Evolutionary conservation across 2,329 filamentous ascomycete species (phyloP).

Genomic region (Calonectria multiphialidica): DNA sequence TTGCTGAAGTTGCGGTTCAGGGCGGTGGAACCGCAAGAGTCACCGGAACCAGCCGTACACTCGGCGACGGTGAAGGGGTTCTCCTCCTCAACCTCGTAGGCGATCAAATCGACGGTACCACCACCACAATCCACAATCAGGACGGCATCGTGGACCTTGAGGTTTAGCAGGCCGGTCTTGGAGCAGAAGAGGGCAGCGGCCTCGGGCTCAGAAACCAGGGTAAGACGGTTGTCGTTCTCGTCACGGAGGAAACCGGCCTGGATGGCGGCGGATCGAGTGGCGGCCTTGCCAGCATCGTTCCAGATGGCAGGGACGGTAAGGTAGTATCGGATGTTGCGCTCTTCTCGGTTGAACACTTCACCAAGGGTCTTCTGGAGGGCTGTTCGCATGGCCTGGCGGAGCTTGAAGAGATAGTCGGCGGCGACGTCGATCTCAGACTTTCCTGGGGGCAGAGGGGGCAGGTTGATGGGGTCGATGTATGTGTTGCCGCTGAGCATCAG

Average conservation of each 20-base stretch:
- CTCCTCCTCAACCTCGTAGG: constrained; percentile 98
- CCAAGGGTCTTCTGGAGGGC: constrained; percentile 96
- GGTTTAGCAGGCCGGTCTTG: constrained; percentile 93
- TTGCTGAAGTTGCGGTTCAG: constrained; percentile 99
- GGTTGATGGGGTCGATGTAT: constrained; percentile 98
- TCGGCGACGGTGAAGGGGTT: constrained; percentile 97
- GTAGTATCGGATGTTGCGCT: constrained; percentile 98
- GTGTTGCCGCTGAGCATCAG: constrained; percentile 99
- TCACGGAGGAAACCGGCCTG: constrained; percentile 97
- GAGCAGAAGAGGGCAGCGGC: constrained; percentile 97
- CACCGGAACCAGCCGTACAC: constrained; percentile 96
- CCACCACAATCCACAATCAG: constrained; percentile 98
- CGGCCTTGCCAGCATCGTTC: constrained; percentile 99
- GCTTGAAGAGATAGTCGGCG: constrained; percentile 98
- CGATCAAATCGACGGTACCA: constrained; percentile 98
- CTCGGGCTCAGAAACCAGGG: constrained; percentile 95
- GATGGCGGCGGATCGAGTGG: constrained; percentile 93
- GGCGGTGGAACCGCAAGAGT: constrained; percentile 98
- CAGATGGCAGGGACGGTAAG: constrained; percentile 99
- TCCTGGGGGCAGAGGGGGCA: constrained; percentile 94
- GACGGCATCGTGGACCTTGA: constrained; percentile 99
- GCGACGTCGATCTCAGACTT: constrained; percentile 99
- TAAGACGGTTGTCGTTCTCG: constrained; percentile 96
- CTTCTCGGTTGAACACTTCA: constrained; percentile 97
- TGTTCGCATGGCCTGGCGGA: constrained; percentile 95